Base-by-base conservation (phyloP, 1,284 basidiomycete genomes). In the Cystobasidiaceae sp. region DNA sequence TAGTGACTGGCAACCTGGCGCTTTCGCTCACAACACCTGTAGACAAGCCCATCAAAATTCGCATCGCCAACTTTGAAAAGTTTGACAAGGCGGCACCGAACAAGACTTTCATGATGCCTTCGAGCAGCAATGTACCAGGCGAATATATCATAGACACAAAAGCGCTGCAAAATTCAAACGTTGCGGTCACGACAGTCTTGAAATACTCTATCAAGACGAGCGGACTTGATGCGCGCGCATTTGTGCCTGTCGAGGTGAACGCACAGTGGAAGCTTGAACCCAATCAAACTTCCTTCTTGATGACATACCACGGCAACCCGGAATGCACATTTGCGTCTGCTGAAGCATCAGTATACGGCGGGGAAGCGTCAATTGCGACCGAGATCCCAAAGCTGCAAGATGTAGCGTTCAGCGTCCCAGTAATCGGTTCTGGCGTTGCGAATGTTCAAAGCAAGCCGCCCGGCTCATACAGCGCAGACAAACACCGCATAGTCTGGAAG, bases 1-100 rank as follows among this genome's bases (percentile, higher is more conserved):
- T 81, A 75, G 76, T 82, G 50, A 79, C 77, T 4, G 82, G 82
- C 27, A 81, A 83, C 63, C 76, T 83, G 28, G 75, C 67, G 33
- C 68, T 76, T n/a, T 69, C 73, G 4, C 68, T 75, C 25, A 51
- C 58, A 11, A 55, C 70, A 0, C 25, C 39, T 1, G 21, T 61
- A 1, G 25, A 25, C 3, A 52, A 28, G 9, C 55, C 60, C 0
- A 68, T 70, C 48, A 9, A 75, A 57, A 78, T 82, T 50, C 75
- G 78, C 4, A 69, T 83, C 32, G 76, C 77, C 23, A 71, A 75
- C 23, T 80, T 80, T 63, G 80, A 81, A 66, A 71, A 74, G 39
- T 72, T 82, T 25, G 81, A 82, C 43, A 81, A 81, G 67, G 78
- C 79, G 13, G 79, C 79, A 5, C 81, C 81, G 7, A 82, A 82